phyloP scores from a whole-genome alignment of 495 filamentous ascomycete species.

The Penicillium goetzii region DNA sequence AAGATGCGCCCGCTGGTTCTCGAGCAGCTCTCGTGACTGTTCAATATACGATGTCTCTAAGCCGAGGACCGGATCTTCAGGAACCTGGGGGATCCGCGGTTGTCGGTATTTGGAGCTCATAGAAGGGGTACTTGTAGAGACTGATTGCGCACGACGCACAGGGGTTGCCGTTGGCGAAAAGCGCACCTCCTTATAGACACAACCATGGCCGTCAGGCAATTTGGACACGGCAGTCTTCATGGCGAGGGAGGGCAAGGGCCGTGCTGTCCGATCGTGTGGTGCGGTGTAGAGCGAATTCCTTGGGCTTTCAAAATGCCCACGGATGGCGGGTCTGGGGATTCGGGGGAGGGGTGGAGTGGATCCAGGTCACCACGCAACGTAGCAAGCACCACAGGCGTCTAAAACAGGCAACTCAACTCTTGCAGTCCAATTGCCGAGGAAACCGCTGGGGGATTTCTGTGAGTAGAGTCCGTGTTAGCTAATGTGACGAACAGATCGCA shows the following conservation, averaged over 20 bases:
- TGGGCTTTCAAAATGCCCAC: constrained; percentile 4
- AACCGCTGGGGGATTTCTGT: not conserved
- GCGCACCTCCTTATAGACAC: constrained; percentile 53
- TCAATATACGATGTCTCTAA: constrained; percentile 43
- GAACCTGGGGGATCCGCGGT: constrained; percentile 9
- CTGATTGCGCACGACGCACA: constrained; percentile 44
- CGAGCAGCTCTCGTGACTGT: constrained; percentile 45
- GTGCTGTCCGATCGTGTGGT: not conserved
- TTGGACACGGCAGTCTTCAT: constrained; percentile 40
- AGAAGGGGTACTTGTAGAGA: constrained; percentile 40
- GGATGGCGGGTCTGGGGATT: constrained; percentile 9
- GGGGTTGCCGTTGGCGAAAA: constrained; percentile 50
- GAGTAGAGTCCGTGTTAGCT: constrained; percentile 8
- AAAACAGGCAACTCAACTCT: not conserved
- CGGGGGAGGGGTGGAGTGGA: constrained; percentile 11
- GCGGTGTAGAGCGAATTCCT: constrained; percentile 9
- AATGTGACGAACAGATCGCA: constrained; percentile 1
- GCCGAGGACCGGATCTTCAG: constrained; percentile 20
- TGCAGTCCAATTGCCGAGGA: not conserved
- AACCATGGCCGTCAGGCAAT: constrained; percentile 44
- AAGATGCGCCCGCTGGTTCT: constrained; percentile 44
- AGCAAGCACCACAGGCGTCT: not conserved
- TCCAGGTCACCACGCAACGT: constrained; percentile 2
- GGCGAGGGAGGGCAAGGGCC: not conserved
- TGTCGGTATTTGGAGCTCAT: constrained; percentile 27